Conservation (phyloP, 2,329 filamentous ascomycete species). For the Westerdykella aurantiaca region DNA sequence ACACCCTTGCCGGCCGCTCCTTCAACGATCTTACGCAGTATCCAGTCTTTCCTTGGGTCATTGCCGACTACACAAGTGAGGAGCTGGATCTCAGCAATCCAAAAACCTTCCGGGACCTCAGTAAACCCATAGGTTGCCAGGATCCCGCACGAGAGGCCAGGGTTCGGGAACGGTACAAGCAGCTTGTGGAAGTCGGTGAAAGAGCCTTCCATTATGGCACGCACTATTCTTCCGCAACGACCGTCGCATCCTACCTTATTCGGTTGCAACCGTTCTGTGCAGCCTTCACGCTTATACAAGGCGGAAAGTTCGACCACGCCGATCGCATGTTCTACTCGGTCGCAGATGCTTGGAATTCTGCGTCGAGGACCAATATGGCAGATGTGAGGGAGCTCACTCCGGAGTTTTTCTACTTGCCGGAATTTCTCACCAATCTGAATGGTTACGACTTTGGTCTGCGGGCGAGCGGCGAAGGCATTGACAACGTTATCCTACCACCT, state of each 20-base stretch:
- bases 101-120: conserved; percentile 79
- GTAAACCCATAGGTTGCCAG: conserved; percentile 95
- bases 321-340: conserved; percentile 94
- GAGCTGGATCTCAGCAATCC: conserved; percentile 84
- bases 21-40: conserved; percentile 99
- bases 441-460: conserved; percentile 90
- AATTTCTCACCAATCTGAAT: conserved; percentile 92
- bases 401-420: conserved; percentile 94
- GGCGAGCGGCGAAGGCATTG: conserved; percentile 70
- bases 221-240: conserved; percentile 98
- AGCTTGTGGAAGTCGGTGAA: conserved; percentile 86
- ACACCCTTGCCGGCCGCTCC: conserved; percentile 91
- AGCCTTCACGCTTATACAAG: conserved; percentile 88
- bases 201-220: conserved; percentile 96
- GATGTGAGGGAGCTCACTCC: conserved; percentile 93
- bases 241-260: conserved; percentile 93
- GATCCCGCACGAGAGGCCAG: conserved; percentile 67
- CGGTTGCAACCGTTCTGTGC: conserved; percentile 93
- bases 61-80: conserved; percentile 92
- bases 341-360: conserved; percentile 82
- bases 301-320: conserved; percentile 93
- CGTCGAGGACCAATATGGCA: conserved; percentile 82
- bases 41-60: conserved; percentile 94
- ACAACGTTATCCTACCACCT: conserved; percentile 81
- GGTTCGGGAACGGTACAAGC: conserved; percentile 77